A percentile compares a stretch with the other conserved stretches of the same genome.
Evolutionary conservation across 352 stramenopile species (phyloP).

Genomic region (Nothophytophthora sp.): DNA sequence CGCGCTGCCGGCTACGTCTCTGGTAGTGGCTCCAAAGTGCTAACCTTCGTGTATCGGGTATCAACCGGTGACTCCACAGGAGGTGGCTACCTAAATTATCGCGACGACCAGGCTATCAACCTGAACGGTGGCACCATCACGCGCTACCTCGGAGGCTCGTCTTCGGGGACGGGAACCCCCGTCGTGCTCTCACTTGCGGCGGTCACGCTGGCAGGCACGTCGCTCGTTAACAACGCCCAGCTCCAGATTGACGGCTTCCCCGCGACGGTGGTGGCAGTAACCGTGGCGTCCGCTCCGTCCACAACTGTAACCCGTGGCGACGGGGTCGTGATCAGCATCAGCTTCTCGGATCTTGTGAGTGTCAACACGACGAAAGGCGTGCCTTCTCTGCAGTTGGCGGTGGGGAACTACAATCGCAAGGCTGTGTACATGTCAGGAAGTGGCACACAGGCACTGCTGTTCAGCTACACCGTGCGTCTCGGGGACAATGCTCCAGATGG

Average conservation of each 20-base stretch:
- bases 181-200: constrained; percentile 42
- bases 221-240: constrained; percentile 48
- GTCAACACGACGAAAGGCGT: constrained; percentile 54
- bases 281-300: constrained; percentile 31
- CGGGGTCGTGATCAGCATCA: constrained; percentile 57
- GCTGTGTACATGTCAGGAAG: constrained; percentile 62
- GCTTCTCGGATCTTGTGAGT: constrained; percentile 58
- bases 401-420: constrained; percentile 65
- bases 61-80: constrained; percentile 58
- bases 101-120: constrained; percentile 52
- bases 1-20: constrained; percentile 62
- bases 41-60: constrained; percentile 81
- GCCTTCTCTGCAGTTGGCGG: constrained; percentile 55
- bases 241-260: constrained; percentile 56
- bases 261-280: constrained; percentile 45
- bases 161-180: not conserved
- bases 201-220: constrained; percentile 36
- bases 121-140: constrained; percentile 72
- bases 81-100: constrained; percentile 65
- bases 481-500: constrained; percentile 48
- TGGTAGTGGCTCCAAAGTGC: constrained; percentile 55
- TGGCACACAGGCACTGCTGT: constrained; percentile 49
- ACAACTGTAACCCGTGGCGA: constrained; percentile 45
- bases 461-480: constrained; percentile 66
- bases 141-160: constrained; percentile 21